Evolutionary conservation across 2,329 filamentous ascomycete species (phyloP).

Genomic region (Dactylonectria estremocensis): DNA sequence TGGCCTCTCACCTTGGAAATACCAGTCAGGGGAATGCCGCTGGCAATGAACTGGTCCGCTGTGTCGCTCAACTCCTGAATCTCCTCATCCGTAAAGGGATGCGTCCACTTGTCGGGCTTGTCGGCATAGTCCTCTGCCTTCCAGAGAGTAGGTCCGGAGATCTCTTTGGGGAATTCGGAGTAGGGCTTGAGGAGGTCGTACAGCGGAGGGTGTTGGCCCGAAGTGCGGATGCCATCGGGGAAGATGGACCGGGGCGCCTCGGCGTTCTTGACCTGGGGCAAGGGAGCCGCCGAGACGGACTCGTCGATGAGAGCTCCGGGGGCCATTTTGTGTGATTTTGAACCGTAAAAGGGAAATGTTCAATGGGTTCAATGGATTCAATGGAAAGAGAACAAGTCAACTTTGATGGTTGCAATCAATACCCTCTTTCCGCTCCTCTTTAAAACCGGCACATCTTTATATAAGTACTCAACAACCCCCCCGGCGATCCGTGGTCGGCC

Average conservation of each 20-base stretch:
- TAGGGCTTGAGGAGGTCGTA: slow-evolving; percentile 77
- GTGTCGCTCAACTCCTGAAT: slow-evolving; percentile 76
- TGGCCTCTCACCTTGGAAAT: slow-evolving; percentile 61
- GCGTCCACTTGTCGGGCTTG: slow-evolving; percentile 80
- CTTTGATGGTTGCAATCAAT: slow-evolving; percentile 8
- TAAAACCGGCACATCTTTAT: slow-evolving; percentile 29
- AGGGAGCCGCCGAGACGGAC: slow-evolving; percentile 20
- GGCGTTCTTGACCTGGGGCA: slow-evolving; percentile 43
- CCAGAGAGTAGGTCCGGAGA: slow-evolving; percentile 83
- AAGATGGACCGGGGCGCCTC: slow-evolving; percentile 54
- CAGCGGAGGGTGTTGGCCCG: slow-evolving; percentile 81
- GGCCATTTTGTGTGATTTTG: slow-evolving; percentile 39
- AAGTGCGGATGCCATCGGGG: slow-evolving; percentile 66
- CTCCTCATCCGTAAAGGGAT: slow-evolving; percentile 77
- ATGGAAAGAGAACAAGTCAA: slow-evolving; percentile 14
- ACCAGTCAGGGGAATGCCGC: slow-evolving; percentile 77
- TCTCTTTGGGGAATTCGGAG: slow-evolving; percentile 78
- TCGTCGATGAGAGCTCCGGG: slow-evolving; percentile 46
- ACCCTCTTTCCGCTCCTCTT: background rate
- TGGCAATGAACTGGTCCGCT: slow-evolving; percentile 78
- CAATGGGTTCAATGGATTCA: slow-evolving; percentile 5
- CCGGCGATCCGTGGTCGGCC: slow-evolving; percentile 35
- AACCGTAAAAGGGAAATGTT: too few relatives aligned
- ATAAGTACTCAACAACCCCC: slow-evolving; percentile 34
- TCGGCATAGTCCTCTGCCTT: slow-evolving; percentile 75